A percentile compares a stretch with the other conserved stretches of the same genome.
Conservation (phyloP, 441 rosid species). For the Bocquillonia castaneifolia region DNA sequence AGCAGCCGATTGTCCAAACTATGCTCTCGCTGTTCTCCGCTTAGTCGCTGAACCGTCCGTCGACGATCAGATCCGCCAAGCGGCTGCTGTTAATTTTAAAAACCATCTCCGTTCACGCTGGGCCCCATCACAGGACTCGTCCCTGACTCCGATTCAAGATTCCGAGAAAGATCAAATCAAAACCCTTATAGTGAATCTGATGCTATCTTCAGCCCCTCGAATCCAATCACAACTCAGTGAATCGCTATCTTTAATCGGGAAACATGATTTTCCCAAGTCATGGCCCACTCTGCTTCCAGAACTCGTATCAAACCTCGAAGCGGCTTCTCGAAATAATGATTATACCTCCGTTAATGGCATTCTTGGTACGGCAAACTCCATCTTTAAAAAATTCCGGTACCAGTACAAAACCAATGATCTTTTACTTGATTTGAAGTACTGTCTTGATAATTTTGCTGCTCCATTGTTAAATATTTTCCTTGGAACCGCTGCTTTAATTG, state of each 20-base stretch:
- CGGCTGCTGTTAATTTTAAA: slow-evolving; percentile 95
- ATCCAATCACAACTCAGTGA: slow-evolving; percentile 93
- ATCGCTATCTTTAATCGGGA: slow-evolving; percentile 78
- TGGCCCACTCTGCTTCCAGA: slow-evolving; percentile 89
- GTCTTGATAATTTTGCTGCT: slow-evolving; percentile 60
- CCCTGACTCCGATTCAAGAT: slow-evolving; percentile 40
- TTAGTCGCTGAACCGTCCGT: slow-evolving; percentile 66
- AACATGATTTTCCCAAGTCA: slow-evolving; percentile 76
- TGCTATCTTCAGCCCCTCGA: slow-evolving; percentile 69
- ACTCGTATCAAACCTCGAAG: slow-evolving; percentile 53
- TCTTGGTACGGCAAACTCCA: slow-evolving; percentile 81
- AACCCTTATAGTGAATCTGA: slow-evolving; percentile 67
- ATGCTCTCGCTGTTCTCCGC: slow-evolving; percentile 69
- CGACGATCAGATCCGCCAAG: slow-evolving; percentile 79
- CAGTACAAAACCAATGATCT: slow-evolving; percentile 75
- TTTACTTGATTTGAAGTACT: slow-evolving; percentile 71
- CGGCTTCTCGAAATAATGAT: slow-evolving; percentile 41
- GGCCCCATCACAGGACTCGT: slow-evolving; percentile 47
- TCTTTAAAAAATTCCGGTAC: slow-evolving; percentile 79
- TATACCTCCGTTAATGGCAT: slow-evolving; percentile 78
- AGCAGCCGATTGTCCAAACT: slow-evolving; percentile 63
- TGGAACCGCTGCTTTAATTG: slow-evolving; percentile 56
- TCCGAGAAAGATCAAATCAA: slow-evolving; percentile 83
- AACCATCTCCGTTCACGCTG: slow-evolving; percentile 88
- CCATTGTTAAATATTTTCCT: slow-evolving; percentile 66